phyloP scores from a whole-genome alignment of 1,284 basidiomycete species.

The Apiotrichum porosum region DNA sequence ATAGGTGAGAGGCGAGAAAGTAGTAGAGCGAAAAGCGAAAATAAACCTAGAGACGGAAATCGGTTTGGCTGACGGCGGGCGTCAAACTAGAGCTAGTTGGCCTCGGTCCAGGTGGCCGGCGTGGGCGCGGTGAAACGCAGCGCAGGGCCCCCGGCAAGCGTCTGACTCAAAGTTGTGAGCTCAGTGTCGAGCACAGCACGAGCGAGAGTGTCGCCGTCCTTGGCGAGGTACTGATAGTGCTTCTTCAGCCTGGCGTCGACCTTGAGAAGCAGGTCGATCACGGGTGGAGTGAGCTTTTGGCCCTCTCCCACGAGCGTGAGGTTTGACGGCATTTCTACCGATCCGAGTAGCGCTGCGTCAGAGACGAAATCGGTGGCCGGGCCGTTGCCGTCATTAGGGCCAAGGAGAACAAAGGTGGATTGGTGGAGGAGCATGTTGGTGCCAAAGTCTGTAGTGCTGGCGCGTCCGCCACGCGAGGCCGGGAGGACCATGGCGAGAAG shows the following conservation, averaged over 20 bases:
- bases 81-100: background rate
- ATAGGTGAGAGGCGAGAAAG: too few species aligned
- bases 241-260: constrained; percentile 50
- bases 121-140: constrained; percentile 1
- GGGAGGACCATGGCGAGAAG: constrained; percentile 37
- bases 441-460: constrained; percentile 1
- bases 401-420: constrained; percentile 27
- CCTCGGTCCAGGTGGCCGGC: constrained; percentile 1
- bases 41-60: too few species aligned
- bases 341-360: constrained; percentile 34
- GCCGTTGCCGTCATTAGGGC: constrained; percentile 1
- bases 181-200: constrained; percentile 47
- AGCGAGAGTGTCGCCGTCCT: constrained; percentile 48
- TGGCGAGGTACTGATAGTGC: constrained; percentile 42
- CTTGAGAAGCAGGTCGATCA: constrained; percentile 49
- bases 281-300: constrained; percentile 39
- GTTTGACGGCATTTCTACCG: constrained; percentile 32
- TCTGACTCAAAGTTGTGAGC: constrained; percentile 4
- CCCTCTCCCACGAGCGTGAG: constrained; percentile 40
- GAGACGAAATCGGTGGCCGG: constrained; percentile 12
- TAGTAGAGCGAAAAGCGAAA: too few species aligned
- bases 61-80: too few species aligned
- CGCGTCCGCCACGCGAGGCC: constrained; percentile 2
- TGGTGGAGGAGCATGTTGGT: constrained; percentile 29
- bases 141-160: constrained; percentile 3